Evolutionary conservation across 2,329 filamentous ascomycete species (phyloP), one percentile per base, ranked within the genome.

Genomic region (Epichloe scottii): DNA sequence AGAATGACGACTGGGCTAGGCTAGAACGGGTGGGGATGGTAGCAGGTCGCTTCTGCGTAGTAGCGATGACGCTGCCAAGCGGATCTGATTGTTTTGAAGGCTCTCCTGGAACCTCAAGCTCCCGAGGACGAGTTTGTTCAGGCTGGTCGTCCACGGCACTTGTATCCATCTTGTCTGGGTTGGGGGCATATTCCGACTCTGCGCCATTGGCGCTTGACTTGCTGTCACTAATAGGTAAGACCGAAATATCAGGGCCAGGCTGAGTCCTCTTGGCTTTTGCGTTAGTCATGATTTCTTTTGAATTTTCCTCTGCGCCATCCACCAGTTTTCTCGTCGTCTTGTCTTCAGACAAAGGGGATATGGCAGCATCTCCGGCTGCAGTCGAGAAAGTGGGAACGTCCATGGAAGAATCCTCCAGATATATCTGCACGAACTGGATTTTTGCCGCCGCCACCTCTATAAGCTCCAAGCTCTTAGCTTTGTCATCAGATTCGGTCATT

Each of bases 1-100:
- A 82, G 63, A 88, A 89, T 4, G 82, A 85, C 7, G 85, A 88
- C 57, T 87, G 84, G 1, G 84, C 83, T 35, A 89, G 72, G 0
- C 76, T 79, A 3, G 84, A 85, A 21, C 83, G 75, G 19, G 79
- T 79, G 0, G 78, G 79, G 15, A 81, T 74, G 2, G 77, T 68
- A 56, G 55, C 66, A 45, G 61, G 59, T 50, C 54, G 65, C 4
- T 58, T 57, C 41, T 51, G 38, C 17, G 50, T 46, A n/a, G 38
- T 47, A 15, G 56, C 30, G 2, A 38, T n/a, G 43, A 17, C 38
- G 12, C 42, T 46, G 47, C 19, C 39, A 49, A n/a, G 5, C n/a
- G 49, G 4, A 7, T 52, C 45, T 26, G 37, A 17, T 30, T 15
- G 14, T 10, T 37, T 15, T 6, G n/a, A 34, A 23, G 45, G 33